These are phyloP conservation scores for Lepidium africanum DNA, from an alignment of 345 rosid genomes.

Conservation along the genomic window DNA sequence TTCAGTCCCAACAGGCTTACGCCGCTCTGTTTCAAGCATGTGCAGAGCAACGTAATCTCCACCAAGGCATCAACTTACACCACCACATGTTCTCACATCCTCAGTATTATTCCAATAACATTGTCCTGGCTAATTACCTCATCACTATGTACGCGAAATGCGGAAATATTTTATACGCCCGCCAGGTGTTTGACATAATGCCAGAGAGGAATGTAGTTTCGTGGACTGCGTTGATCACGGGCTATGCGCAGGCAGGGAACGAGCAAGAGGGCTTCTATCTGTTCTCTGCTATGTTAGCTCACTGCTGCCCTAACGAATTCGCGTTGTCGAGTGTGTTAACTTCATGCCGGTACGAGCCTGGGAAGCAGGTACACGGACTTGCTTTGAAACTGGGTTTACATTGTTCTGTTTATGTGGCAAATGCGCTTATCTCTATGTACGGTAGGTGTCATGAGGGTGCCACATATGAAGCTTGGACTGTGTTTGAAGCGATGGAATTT, in stretches of 20 bases:
- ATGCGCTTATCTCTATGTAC: conserved; percentile 71
- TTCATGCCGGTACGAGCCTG: conserved; percentile 41
- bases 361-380: conserved; percentile 65
- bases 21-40: conserved; percentile 63
- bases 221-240: conserved; percentile 72
- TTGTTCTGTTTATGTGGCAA: conserved; percentile 47
- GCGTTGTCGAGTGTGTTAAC: conserved; percentile 58
- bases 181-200: conserved; percentile 61
- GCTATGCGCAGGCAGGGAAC: conserved; percentile 51
- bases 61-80: conserved; percentile 50
- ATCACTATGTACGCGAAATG: conserved; percentile 55
- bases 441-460: conserved; percentile 27
- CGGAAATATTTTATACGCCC: conserved; percentile 47
- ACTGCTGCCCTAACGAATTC: conserved; percentile 64
- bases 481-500: conserved; percentile 43
- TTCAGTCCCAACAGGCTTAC: conserved; percentile 39
- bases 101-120: neutral
- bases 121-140: conserved; percentile 55
- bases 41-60: conserved; percentile 45
- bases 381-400: conserved; percentile 54
- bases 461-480: conserved; percentile 50
- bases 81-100: conserved; percentile 39
- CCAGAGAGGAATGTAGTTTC: conserved; percentile 58
- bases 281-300: conserved; percentile 49
- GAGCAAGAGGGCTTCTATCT: conserved; percentile 38